Conservation (phyloP, 371 early-diverging fungal genomes). For the Dinochytrium kinnereticum region DNA sequence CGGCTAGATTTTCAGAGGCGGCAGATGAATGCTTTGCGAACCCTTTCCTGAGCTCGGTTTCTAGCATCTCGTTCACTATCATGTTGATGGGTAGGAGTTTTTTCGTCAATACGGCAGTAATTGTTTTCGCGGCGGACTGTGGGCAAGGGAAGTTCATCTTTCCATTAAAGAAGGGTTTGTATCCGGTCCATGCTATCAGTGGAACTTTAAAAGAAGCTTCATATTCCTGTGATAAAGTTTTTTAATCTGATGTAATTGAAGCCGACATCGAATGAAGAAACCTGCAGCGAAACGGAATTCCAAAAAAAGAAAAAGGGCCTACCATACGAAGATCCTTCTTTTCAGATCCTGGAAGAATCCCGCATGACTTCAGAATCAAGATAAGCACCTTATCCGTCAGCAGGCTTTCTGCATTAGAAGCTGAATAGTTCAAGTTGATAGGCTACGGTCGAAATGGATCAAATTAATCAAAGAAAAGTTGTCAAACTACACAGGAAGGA, state of each 20-base stretch:
- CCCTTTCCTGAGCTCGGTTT: too few relatives aligned
- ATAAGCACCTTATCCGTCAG: conserved; percentile 13
- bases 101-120: background rate
- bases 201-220: background rate
- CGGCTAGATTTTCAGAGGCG: too few relatives aligned
- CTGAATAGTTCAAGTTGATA: conserved; percentile 12
- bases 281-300: background rate
- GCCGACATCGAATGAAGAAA: background rate
- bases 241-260: background rate
- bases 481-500: background rate
- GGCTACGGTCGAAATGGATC: too few relatives aligned
- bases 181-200: conserved; percentile 28
- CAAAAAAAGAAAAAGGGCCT: background rate
- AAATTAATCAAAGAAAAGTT: too few relatives aligned
- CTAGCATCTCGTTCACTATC: too few relatives aligned
- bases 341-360: background rate
- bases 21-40: too few relatives aligned
- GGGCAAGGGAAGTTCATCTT: conserved; percentile 23
- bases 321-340: background rate
- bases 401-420: background rate
- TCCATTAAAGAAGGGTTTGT: conserved; percentile 25
- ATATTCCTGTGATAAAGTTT: background rate
- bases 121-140: background rate
- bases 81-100: background rate
- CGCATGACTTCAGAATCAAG: conserved; percentile 8